Evolutionary conservation across 1,284 basidiomycete genomes (phyloP).

Genomic region (Leccinum ponderosum): DNA sequence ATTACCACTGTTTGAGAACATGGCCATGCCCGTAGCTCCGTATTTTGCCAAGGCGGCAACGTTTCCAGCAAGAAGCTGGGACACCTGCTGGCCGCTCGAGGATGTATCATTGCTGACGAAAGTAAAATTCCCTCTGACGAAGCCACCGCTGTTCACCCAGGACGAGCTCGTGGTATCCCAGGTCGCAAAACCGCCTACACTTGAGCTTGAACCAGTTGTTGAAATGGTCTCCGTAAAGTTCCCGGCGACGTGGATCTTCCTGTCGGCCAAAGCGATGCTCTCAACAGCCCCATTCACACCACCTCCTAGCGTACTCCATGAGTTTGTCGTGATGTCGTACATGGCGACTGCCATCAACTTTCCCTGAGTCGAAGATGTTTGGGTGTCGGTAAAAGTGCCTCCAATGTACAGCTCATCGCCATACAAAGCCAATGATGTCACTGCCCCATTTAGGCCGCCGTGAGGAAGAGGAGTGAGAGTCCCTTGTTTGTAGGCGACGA

Average conservation of each 20-base stretch:
- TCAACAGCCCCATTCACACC: conserved; percentile 81
- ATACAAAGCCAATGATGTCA: conserved; percentile 63
- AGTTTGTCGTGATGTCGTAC: conserved; percentile 69
- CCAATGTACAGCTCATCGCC: conserved; percentile 78
- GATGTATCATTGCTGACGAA: conserved; percentile 66
- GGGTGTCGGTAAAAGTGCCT: conserved; percentile 80
- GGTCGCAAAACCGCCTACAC: conserved; percentile 70
- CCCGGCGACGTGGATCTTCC: conserved; percentile 68
- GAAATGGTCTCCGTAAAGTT: conserved; percentile 66
- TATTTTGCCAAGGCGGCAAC: conserved; percentile 55
- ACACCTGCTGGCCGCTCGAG: conserved; percentile 32
- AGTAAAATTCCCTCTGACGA: conserved; percentile 73
- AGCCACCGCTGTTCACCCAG: conserved; percentile 77
- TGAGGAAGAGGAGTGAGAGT: conserved; percentile 53
- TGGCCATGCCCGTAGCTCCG: conserved; percentile 71
- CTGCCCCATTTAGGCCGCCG: conserved; percentile 74
- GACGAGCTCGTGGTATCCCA: conserved; percentile 67
- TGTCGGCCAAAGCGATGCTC: conserved; percentile 53
- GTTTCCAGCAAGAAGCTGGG: conserved; percentile 68
- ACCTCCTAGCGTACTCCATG: conserved; percentile 71
- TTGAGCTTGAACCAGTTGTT: conserved; percentile 36
- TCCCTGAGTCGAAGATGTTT: conserved; percentile 51
- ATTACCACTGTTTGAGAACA: conserved; percentile 61
- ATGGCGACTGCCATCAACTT: conserved; percentile 66
- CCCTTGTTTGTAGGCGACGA: conserved; percentile 70